Evolutionary conservation across 192 early-diverging fungal genomes (phyloP).

Genomic region (Mortierella claussenii): DNA sequence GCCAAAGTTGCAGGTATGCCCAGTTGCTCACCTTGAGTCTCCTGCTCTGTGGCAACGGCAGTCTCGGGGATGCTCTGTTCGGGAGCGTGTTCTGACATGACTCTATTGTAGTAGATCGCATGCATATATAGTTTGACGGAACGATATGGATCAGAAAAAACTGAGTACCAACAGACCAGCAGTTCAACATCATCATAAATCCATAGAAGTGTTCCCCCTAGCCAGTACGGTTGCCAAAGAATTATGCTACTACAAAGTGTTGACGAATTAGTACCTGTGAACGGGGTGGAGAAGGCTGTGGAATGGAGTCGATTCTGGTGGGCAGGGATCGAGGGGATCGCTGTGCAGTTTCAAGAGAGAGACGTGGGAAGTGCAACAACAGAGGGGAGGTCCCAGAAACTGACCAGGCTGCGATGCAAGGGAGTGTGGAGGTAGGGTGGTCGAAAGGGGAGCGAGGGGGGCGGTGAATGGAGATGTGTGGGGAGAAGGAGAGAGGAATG

Average conservation of each 20-base stretch:
- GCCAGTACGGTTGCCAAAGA: no score
- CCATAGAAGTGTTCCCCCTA: no score
- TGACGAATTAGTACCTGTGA: no score
- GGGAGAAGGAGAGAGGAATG: neutral
- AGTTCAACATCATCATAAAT: no score
- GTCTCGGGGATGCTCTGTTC: conserved; percentile 35
- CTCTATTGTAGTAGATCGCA: conserved; percentile 1
- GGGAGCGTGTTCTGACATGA: conserved; percentile 38
- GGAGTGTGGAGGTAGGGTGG: neutral
- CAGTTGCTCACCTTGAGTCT: conserved; percentile 32
- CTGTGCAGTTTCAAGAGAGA: no score
- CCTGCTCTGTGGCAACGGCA: conserved; percentile 36
- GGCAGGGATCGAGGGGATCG: no score
- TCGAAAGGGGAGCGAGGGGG: neutral
- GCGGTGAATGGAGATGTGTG: conserved; percentile 2
- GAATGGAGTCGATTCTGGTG: no score
- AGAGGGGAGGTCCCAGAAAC: neutral
- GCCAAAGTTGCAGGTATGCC: neutral
- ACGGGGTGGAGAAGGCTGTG: no score
- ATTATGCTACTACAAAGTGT: no score
- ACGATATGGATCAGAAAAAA: conserved; percentile 1
- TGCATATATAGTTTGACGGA: neutral
- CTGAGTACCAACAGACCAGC: no score
- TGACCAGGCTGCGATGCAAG: conserved; percentile 8
- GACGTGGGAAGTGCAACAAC: no score